Evolutionary conservation across 2,329 filamentous ascomycete species (phyloP), one percentile per base, ranked within the genome.

Genomic region (Aspergillus sp.): DNA sequence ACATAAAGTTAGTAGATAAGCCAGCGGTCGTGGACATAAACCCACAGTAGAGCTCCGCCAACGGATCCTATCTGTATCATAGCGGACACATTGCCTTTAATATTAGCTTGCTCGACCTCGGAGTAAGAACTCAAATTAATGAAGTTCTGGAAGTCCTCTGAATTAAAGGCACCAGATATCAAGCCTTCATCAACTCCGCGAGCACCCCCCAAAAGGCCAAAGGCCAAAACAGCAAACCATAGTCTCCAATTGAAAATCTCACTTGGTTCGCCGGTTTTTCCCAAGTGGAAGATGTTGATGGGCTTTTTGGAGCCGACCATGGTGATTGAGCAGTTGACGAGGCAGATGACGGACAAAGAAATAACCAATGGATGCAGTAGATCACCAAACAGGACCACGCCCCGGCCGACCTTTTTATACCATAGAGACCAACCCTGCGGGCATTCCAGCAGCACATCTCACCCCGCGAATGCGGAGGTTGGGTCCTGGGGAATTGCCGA

Each of bases 181-280:
- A 88, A 69, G 39, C 83, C 83, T 58, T 88, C 83, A 42, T 88
- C 83, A n/a, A 86, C 60, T 46, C 83, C 83, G 37, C 82, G 73
- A 25, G 82, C 81, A 3, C 82, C 81, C 34, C 83, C 83, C 59
- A 88, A 75, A 20, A 89, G 70, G 29, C 78, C 78, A 42, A 86
- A 85, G 4, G 75, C 78, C 41, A 83, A 52, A 34, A 86, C 80
- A 25, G 81, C 78, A 57, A 82, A 84, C 78, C 80, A 86, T 40
- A 88, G 67, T 27, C 75, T 70, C 80, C 80, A 86, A 62, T 88
- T 88, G 55, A 86, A 74, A 40, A 78, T 72, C 50, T 82, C 75
- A 34, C 71, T 70, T 3, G 82, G 82, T 39, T 83, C 80, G 37
- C 73, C 72, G 30, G 77, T 65, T 40, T 80, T 57, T 48, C 74